Evolutionary conservation across 345 rosid species (phyloP).

Genomic region (Eucalyptus victrix): DNA sequence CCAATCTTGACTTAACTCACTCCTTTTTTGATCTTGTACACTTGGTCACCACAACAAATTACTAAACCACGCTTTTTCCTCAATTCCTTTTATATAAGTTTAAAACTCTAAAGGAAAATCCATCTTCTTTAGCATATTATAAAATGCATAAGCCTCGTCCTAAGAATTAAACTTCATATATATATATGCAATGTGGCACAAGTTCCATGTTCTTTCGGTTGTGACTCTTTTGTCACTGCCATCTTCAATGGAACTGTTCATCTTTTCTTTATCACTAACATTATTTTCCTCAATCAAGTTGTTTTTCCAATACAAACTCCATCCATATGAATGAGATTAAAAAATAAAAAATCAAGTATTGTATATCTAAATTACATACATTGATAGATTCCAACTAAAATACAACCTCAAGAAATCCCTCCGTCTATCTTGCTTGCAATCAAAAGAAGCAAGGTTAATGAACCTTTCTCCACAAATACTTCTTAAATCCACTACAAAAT

Average conservation of each 20-base stretch:
- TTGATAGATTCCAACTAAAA: neutral
- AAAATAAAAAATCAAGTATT: neutral
- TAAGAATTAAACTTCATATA: neutral
- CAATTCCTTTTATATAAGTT: rapidly evolving
- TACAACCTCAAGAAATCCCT: neutral
- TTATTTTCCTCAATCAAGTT: neutral
- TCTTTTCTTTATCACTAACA: neutral
- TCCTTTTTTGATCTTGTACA: neutral
- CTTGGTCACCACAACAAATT: neutral
- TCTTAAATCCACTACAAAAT: neutral
- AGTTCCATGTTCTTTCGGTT: neutral
- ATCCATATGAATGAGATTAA: rapidly evolving
- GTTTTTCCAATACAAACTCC: neutral
- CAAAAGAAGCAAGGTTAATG: neutral
- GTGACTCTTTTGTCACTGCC: neutral
- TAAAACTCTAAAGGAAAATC: neutral
- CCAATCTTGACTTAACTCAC: neutral
- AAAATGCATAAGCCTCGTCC: neutral
- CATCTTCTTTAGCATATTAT: neutral
- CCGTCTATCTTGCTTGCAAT: neutral
- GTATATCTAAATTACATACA: neutral
- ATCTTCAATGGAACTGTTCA: neutral
- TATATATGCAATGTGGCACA: neutral
- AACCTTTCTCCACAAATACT: neutral
- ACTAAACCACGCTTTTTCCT: neutral